These are phyloP conservation scores for Arthrobotrys sphaeroides DNA, from an alignment of 2,329 filamentous ascomycete genomes.

Conservation along the genomic window DNA sequence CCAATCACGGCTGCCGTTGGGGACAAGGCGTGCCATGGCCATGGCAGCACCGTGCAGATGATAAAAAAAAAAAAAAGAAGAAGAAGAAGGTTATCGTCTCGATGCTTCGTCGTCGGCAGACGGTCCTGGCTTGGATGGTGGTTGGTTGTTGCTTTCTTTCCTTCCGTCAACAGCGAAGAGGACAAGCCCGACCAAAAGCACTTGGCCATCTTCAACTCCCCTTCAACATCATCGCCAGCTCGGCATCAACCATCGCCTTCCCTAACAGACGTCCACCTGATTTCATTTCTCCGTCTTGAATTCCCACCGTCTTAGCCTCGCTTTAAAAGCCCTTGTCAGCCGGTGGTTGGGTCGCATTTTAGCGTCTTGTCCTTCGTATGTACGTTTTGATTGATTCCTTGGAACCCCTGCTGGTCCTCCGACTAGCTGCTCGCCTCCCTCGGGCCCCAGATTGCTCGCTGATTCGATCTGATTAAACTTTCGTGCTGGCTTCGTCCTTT, in stretches of 20 bases:
- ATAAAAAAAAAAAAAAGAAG: background rate
- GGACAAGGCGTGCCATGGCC: constrained; percentile 10
- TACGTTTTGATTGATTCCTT: constrained; percentile 6
- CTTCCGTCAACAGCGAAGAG: too few species aligned
- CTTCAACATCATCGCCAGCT: background rate
- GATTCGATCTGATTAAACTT: background rate
- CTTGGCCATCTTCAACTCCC: background rate
- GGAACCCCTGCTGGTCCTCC: constrained; percentile 3
- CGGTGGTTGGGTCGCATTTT: constrained; percentile 15
- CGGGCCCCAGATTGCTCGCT: constrained; percentile 4
- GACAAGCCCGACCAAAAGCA: too few species aligned
- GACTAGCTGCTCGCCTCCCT: constrained; percentile 14
- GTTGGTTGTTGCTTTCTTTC: background rate
- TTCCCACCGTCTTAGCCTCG: background rate
- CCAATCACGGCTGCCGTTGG: constrained; percentile 34
- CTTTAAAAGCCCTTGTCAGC: constrained; percentile 20
- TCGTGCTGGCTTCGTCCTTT: too few species aligned
- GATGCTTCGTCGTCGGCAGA: background rate
- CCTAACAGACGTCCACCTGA: constrained; percentile 23
- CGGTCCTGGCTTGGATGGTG: background rate
- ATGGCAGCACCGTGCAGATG: constrained; percentile 3
- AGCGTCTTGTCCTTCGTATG: constrained; percentile 11
- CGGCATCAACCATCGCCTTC: constrained; percentile 2
- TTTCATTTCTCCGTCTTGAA: constrained; percentile 23
- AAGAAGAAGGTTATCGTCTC: constrained; percentile 3